A percentile compares a stretch with the other conserved stretches of the same genome.
phyloP scores from a whole-genome alignment of 2,329 filamentous ascomycete species.

The Septoria linicola region DNA sequence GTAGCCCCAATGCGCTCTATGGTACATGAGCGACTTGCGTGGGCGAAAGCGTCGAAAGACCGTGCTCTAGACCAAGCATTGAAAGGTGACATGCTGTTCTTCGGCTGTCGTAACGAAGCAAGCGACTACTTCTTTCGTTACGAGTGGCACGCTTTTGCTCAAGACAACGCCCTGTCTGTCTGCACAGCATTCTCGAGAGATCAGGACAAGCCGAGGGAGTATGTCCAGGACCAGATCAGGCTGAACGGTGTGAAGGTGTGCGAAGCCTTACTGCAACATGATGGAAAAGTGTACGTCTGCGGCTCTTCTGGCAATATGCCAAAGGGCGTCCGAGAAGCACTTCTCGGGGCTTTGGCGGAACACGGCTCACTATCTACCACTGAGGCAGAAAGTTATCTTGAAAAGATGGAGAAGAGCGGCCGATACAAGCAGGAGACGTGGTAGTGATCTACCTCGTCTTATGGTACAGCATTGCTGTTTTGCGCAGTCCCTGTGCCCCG shows the following conservation, averaged over 20 bases:
- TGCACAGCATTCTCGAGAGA: conserved; percentile 71
- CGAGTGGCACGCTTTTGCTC: conserved; percentile 64
- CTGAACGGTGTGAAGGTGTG: conserved; percentile 53
- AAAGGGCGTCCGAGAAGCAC: conserved; percentile 63
- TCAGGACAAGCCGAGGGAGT: conserved; percentile 60
- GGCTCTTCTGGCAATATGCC: conserved; percentile 70
- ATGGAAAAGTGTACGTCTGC: conserved; percentile 58
- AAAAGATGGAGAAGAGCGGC: conserved; percentile 59
- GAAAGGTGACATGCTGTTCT: conserved; percentile 63
- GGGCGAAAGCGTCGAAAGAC: conserved; percentile 33
- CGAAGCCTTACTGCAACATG: conserved; percentile 50
- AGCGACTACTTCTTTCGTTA: conserved; percentile 79
- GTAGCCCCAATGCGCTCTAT: conserved; percentile 80
- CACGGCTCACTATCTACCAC: conserved; percentile 44
- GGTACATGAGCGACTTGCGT: conserved; percentile 65
- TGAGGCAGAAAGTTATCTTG: conserved; percentile 58
- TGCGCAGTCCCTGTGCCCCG: no score
- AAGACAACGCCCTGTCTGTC: conserved; percentile 51
- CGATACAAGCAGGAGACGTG: conserved; percentile 70
- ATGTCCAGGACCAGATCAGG: conserved; percentile 65
- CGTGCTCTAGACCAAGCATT: conserved; percentile 18
- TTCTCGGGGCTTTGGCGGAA: conserved; percentile 59
- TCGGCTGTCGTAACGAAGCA: conserved; percentile 72
- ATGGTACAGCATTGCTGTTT: no score
- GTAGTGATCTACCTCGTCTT: conserved; percentile 44